Conservation (phyloP, 2,329 filamentous ascomycete genomes). For the Alternaria sp. region DNA sequence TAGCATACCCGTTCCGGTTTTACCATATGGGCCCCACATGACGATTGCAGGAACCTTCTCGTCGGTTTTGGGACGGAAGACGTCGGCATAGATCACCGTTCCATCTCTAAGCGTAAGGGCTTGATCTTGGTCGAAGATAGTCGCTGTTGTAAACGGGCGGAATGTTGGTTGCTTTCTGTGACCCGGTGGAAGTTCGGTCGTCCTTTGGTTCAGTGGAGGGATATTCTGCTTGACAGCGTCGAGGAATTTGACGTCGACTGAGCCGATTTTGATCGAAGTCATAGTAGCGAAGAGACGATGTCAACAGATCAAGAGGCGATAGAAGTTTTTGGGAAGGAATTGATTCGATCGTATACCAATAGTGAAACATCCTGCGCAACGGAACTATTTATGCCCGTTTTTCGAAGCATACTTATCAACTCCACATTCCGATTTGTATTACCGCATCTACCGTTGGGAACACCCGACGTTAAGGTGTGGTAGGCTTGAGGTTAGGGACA, state of each 20-base stretch:
- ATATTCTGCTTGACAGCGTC: not conserved
- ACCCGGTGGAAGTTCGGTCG: not conserved
- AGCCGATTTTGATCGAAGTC: not conserved
- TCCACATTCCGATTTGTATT: not conserved
- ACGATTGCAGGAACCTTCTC: conserved; percentile 51
- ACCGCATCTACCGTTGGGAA: not conserved
- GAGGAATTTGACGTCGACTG: not conserved
- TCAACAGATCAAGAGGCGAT: not conserved
- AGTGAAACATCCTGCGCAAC: not conserved
- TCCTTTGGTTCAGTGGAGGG: not conserved
- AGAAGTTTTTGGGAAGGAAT: not conserved
- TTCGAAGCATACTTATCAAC: not conserved
- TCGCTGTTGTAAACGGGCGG: not conserved
- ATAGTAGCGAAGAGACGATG: not conserved
- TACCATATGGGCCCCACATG: conserved; percentile 54
- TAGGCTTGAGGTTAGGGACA: not conserved
- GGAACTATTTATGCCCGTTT: not conserved
- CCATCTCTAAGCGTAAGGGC: conserved; percentile 6
- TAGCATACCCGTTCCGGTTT: conserved; percentile 29
- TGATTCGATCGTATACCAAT: not conserved
- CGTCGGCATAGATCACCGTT: conserved; percentile 1
- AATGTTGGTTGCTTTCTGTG: not conserved
- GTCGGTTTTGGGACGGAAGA: conserved; percentile 21
- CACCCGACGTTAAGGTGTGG: not conserved
- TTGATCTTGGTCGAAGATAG: not conserved